Percentiles rank a stretch among this genome's conserved stretches.
Evolutionary conservation across 441 rosid species (phyloP).

Genomic region (Dalechampia spathulata): DNA sequence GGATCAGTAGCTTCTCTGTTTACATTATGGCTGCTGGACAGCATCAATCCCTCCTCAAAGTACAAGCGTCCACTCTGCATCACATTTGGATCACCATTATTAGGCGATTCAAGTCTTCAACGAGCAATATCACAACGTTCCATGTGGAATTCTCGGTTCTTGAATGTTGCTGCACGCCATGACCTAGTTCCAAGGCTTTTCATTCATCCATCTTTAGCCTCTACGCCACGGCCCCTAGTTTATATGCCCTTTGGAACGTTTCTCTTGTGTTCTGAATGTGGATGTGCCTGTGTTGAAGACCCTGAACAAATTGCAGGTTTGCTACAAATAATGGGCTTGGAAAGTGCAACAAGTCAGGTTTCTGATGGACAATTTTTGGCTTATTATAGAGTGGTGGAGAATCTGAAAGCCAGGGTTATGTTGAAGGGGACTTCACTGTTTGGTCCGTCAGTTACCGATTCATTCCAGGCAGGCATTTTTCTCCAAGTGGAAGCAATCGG

Average conservation of each 20-base stretch:
- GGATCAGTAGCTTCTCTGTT: constrained; percentile 63
- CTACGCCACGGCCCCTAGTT: too few relatives aligned
- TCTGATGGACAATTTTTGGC: constrained; percentile 10
- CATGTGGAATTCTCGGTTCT: constrained; percentile 61
- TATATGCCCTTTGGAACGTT: constrained; percentile 74
- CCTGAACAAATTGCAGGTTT: constrained; percentile 28
- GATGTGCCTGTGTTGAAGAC: constrained; percentile 63
- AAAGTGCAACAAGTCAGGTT: constrained; percentile 1
- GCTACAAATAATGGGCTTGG: constrained; percentile 12
- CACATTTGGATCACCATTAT: constrained; percentile 79
- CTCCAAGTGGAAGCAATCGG: constrained; percentile 30
- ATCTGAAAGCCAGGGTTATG: constrained; percentile 10
- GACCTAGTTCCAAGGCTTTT: constrained; percentile 55
- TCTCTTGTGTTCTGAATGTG: constrained; percentile 55
- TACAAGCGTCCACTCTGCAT: constrained; percentile 43
- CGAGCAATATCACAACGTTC: constrained; percentile 37
- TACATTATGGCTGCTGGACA: constrained; percentile 66
- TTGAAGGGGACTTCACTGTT: constrained; percentile 16
- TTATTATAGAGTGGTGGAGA: constrained; percentile 17
- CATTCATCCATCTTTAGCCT: constrained; percentile 3
- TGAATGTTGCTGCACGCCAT: constrained; percentile 50
- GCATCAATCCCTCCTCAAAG: constrained; percentile 20
- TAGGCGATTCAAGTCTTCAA: constrained; percentile 53
- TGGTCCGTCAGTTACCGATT: not conserved
- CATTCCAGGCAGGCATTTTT: constrained; percentile 23